These are phyloP conservation scores for Arthrocladium fulminans DNA, from an alignment of 2,329 filamentous ascomycete genomes.

Conservation along the genomic window DNA sequence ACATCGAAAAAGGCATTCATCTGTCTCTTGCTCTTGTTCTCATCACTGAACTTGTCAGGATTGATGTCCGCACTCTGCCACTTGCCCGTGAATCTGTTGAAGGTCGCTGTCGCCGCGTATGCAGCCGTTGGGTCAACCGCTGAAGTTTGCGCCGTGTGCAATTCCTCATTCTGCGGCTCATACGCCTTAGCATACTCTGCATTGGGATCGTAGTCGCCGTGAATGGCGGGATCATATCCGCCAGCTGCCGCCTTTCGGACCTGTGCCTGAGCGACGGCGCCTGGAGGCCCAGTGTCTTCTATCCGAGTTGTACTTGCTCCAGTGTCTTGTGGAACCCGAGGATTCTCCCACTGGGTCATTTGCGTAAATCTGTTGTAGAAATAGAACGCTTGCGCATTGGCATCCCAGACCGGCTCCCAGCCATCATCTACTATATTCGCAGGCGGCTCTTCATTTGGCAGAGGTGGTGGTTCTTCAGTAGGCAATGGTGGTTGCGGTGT, in stretches of 20 bases:
- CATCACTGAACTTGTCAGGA: conserved; percentile 72
- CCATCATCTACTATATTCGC: conserved; percentile 50
- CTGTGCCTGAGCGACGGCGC: conserved; percentile 31
- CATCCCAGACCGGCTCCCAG: conserved; percentile 75
- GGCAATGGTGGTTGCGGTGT: conserved; percentile 31
- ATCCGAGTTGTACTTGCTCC: conserved; percentile 31
- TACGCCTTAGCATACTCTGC: conserved; percentile 77
- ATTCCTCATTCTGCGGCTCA: conserved; percentile 25
- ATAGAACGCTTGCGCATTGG: conserved; percentile 60
- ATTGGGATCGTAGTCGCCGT: conserved; percentile 91
- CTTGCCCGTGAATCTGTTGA: conserved; percentile 83
- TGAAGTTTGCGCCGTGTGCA: conserved; percentile 26
- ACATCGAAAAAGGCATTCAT: conserved; percentile 95
- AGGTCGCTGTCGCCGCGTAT: conserved; percentile 63
- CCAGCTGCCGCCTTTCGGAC: conserved; percentile 42
- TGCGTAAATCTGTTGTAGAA: conserved; percentile 77
- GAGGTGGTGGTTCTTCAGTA: conserved; percentile 37
- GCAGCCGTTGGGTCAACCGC: conserved; percentile 37
- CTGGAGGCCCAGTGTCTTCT: conserved; percentile 72
- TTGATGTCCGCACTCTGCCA: conserved; percentile 63
- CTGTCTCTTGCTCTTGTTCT: conserved; percentile 77
- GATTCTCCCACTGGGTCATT: conserved; percentile 76
- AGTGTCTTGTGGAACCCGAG: conserved; percentile 51
- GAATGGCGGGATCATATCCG: conserved; percentile 92
- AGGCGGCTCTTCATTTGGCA: conserved; percentile 46